Evolutionary conservation across 345 rosid species (phyloP), one percentile per base, ranked within the genome.

Genomic region (Ricinus communis): DNA sequence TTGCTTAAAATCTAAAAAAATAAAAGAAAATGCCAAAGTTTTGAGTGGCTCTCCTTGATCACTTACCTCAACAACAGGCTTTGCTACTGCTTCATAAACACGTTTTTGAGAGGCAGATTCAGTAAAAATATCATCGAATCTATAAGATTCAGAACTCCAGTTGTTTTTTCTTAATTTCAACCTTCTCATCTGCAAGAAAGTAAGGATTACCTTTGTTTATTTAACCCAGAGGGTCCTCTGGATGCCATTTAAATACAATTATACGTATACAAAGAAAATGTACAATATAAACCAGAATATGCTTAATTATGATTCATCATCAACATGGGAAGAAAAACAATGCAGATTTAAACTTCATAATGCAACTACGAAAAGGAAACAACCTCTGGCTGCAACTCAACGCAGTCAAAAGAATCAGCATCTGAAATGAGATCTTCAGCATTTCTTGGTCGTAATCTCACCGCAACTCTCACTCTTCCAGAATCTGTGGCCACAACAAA

Each of bases 351-450:
- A n/a, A 27, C 40, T 18, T 9, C 62, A 14, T 28, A 8, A 27
- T 11, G 38, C 14, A 57, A 28, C 5, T n/a, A 53, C 19, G 14
- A 40, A 43, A 55, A 28, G 18, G 10, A 53, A 57, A 13, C 70
- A 25, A 93, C 98, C 93, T 94, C 95, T 8, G 97, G 97, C 72
- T 87, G 94, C 82, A 86, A 79, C 70, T 94, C 98, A 33, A 94
- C 91, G 60, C 91, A 90, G 75, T 90, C 93, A 65, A 87, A 80
- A 81, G 86, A 94, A 77, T 91, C 97, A 77, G 91, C 93, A 74
- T 91, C 97, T 1, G 82, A 83, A 72, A 80, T 57, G 54, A 88
- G 93, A 79, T 91, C 96, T 57, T 90, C 93, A 0, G 84, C 80
- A 57, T 85, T 88, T 76, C 82, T 90, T 46, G 97, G 98, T 50